Conservation (phyloP, 2,329 filamentous ascomycete genomes). For the Fusarium mangiferae region DNA sequence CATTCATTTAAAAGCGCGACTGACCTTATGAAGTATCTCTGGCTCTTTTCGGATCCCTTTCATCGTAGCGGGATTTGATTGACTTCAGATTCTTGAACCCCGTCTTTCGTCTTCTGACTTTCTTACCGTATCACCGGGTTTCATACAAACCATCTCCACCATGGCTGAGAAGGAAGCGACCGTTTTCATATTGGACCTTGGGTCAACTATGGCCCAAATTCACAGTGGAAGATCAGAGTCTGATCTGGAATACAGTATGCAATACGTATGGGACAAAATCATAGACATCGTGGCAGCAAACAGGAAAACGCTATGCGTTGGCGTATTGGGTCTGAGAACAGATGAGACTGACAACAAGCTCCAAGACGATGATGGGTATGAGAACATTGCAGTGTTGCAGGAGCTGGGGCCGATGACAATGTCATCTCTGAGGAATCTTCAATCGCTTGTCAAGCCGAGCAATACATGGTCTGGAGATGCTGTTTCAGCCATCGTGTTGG, state of each 20-base stretch:
- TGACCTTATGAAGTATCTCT: neutral
- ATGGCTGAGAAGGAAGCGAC: constrained; percentile 97
- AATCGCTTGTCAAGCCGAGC: constrained; percentile 73
- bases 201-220: constrained; percentile 81
- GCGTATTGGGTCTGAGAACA: constrained; percentile 86
- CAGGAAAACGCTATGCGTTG: constrained; percentile 74
- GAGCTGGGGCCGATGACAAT: constrained; percentile 70
- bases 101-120: neutral
- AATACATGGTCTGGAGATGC: constrained; percentile 78
- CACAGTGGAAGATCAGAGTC: constrained; percentile 77
- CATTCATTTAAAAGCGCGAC: constrained; percentile 24
- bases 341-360: constrained; percentile 79
- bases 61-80: neutral
- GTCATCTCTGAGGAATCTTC: constrained; percentile 74
- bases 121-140: neutral
- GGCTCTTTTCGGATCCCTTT: neutral
- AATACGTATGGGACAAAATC: constrained; percentile 93
- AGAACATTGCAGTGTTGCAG: constrained; percentile 84
- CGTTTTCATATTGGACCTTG: constrained; percentile 91
- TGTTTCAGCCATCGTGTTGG: constrained; percentile 87
- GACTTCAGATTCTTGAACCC: neutral
- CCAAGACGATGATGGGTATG: constrained; percentile 76
- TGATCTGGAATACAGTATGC: constrained; percentile 89
- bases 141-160: constrained; percentile 34
- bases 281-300: constrained; percentile 75